phyloP scores from a whole-genome alignment of 78 protist species.

The Dictyostelium intermedium region DNA sequence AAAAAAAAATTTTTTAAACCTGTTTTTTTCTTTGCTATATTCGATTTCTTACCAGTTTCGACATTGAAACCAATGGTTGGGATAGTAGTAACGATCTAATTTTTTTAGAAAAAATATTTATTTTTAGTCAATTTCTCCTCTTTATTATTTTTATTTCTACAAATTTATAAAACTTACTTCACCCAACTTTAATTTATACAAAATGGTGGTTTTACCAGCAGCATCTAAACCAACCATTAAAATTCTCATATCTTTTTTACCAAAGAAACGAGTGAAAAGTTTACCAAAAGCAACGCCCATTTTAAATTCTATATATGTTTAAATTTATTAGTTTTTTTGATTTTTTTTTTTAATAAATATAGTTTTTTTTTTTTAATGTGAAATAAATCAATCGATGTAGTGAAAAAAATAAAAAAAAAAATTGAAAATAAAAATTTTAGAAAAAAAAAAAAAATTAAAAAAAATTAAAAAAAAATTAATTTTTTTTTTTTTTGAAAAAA shows the following conservation, averaged over 20 bases:
- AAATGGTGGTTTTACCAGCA: conserved; percentile 91
- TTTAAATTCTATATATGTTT: conserved; percentile 68
- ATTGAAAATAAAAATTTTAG: not conserved
- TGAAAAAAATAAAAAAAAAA: not conserved
- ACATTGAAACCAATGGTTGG: conserved; percentile 88
- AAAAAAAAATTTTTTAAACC: no score
- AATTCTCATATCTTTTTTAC: conserved; percentile 91
- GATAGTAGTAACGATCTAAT: conserved; percentile 64
- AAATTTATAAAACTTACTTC: conserved; percentile 1
- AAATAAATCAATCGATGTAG: not conserved
- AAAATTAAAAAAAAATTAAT: not conserved
- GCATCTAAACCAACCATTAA: conserved; percentile 98
- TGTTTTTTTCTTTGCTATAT: not conserved
- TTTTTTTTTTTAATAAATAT: not conserved
- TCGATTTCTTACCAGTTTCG: conserved; percentile 29
- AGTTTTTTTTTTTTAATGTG: not conserved
- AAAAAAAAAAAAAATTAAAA: not conserved
- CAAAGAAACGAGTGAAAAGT: conserved; percentile 65
- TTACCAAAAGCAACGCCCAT: conserved; percentile 48
- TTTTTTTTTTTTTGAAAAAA: not conserved
- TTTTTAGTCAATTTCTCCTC: no score
- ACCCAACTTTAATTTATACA: conserved; percentile 79
- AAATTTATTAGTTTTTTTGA: conserved; percentile 68
- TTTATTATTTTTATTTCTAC: no score
- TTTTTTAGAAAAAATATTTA: not conserved